phyloP scores from a whole-genome alignment of 2,329 filamentous ascomycete species.

The Calonectria pseudoreteaudii region DNA sequence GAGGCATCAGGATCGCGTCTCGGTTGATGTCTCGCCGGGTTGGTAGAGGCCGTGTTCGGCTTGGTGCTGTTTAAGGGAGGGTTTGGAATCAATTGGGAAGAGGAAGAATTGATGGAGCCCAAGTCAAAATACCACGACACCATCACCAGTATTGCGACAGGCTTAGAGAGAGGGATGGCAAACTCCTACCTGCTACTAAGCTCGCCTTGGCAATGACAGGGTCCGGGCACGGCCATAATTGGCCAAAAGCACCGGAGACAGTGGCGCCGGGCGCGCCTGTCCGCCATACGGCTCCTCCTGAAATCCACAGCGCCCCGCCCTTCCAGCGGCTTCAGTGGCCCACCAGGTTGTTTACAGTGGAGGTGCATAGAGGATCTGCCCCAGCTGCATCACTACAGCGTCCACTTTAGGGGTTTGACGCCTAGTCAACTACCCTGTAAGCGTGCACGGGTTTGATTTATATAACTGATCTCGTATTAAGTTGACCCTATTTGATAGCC shows the following conservation, averaged over 20 bases:
- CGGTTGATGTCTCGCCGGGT: not conserved
- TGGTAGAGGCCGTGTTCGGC: conserved; percentile 4
- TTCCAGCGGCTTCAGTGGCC: conserved; percentile 18
- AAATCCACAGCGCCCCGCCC: conserved; percentile 13
- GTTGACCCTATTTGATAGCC: not conserved
- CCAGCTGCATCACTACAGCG: conserved; percentile 12
- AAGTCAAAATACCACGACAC: conserved; percentile 33
- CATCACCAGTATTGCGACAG: conserved; percentile 41
- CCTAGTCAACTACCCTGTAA: conserved; percentile 18
- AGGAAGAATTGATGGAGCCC: conserved; percentile 26
- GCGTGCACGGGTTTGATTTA: conserved; percentile 16
- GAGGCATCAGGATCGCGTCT: conserved; percentile 25
- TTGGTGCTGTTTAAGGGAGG: conserved; percentile 31
- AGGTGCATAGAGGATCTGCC: conserved; percentile 22
- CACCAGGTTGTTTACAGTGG: conserved; percentile 16
- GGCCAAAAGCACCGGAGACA: conserved; percentile 14
- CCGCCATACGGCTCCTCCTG: conserved; percentile 15
- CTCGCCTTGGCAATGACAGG: conserved; percentile 27
- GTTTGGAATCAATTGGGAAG: conserved; percentile 28
- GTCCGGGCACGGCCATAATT: conserved; percentile 21
- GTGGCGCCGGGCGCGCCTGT: conserved; percentile 18
- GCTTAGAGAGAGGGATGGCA: conserved; percentile 18
- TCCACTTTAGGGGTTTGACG: conserved; percentile 24
- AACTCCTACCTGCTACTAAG: conserved; percentile 21
- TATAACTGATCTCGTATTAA: conserved; percentile 13